Conservation (phyloP, 495 filamentous ascomycete species). For the Hyaloscypha hepaticicola region DNA sequence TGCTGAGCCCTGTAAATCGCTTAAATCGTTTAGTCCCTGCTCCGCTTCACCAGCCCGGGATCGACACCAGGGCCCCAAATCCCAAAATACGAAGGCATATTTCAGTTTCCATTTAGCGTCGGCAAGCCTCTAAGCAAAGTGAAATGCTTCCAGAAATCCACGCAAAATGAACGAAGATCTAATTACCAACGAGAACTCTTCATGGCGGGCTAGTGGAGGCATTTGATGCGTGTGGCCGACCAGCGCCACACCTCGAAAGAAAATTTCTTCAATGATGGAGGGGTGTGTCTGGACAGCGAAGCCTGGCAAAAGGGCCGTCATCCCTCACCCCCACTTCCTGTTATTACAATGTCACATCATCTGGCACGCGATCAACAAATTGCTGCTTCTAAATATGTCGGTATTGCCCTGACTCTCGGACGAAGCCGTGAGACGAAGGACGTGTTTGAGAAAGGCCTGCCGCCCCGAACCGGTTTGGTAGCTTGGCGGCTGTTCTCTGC, state of each 20-base stretch:
- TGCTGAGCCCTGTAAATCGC: too few relatives aligned
- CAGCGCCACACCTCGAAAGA: neutral
- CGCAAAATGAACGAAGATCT: neutral
- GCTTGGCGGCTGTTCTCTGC: too few relatives aligned
- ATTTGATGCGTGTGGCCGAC: neutral
- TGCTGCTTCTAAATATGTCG: neutral
- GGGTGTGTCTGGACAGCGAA: neutral
- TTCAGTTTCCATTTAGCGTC: neutral
- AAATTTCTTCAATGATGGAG: neutral
- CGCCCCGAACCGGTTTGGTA: neutral
- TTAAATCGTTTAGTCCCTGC: neutral
- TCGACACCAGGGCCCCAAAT: neutral
- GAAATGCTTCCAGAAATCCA: neutral
- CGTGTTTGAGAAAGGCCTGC: slow-evolving; percentile 8
- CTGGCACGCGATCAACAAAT: neutral
- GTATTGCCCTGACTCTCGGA: slow-evolving; percentile 6
- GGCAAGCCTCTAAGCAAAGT: neutral
- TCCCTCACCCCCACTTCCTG: neutral
- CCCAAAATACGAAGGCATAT: neutral
- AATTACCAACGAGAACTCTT: neutral
- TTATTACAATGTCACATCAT: neutral
- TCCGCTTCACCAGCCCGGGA: neutral
- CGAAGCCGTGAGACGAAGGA: slow-evolving; percentile 12
- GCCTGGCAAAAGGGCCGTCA: neutral
- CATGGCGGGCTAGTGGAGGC: neutral